These are phyloP conservation scores for Vitrella brassicaformis DNA, from an alignment of 73 alveolate genomes.

Conservation along the genomic window DNA sequence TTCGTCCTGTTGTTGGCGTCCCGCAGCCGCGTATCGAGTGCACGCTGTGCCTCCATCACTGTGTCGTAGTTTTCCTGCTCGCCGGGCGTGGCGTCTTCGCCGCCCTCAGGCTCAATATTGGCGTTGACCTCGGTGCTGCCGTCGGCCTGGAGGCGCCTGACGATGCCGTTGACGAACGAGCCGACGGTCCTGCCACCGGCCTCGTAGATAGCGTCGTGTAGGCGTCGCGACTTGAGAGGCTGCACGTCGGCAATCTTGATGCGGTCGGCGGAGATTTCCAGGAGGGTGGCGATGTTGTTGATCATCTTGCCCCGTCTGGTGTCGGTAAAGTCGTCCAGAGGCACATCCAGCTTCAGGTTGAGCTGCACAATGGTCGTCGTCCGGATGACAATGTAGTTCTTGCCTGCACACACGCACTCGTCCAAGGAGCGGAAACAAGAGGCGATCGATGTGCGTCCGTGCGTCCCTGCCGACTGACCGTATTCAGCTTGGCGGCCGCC, in stretches of 20 bases:
- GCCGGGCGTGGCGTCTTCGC: background rate
- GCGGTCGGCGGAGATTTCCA: background rate
- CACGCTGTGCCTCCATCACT: too few species aligned
- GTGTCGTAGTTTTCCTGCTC: background rate
- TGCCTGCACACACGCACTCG: too few species aligned
- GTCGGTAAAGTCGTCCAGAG: background rate
- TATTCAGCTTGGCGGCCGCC: too few species aligned
- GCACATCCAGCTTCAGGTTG: background rate
- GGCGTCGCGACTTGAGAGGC: background rate
- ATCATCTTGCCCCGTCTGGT: background rate
- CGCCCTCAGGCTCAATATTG: background rate
- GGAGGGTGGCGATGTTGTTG: background rate
- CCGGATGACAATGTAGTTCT: background rate
- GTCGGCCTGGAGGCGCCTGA: too few species aligned
- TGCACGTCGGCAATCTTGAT: background rate
- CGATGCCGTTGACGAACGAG: too few species aligned
- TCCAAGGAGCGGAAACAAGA: too few species aligned
- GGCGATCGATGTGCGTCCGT: too few species aligned
- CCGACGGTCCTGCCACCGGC: background rate
- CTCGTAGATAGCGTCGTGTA: background rate
- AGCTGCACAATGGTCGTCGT: background rate
- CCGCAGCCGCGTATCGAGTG: too few species aligned
- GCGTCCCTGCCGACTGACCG: background rate
- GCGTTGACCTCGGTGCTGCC: background rate
- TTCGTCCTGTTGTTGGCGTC: too few species aligned